phyloP scores from a whole-genome alignment of 2,329 filamentous ascomycete species.

The Fusarium pseudocircinatum region DNA sequence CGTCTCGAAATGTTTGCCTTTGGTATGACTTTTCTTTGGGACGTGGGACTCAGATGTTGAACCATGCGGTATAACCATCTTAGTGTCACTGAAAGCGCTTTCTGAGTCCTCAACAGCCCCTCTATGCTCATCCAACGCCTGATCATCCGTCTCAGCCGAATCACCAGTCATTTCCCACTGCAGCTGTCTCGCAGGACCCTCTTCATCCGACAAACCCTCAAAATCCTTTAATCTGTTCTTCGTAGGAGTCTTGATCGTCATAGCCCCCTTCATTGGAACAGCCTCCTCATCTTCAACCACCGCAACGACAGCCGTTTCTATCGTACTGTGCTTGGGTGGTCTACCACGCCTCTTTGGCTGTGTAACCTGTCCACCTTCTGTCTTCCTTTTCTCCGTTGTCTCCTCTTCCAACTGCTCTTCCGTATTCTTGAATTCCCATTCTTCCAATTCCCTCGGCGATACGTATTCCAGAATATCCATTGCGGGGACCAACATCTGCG shows the following conservation, averaged over 20 bases:
- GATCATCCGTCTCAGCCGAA: conserved; percentile 1
- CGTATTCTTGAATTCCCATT: conserved; percentile 61
- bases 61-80: not conserved
- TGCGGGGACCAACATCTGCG: conserved; percentile 57
- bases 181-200: conserved; percentile 44
- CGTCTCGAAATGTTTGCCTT: not conserved
- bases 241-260: conserved; percentile 50
- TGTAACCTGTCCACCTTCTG: conserved; percentile 29
- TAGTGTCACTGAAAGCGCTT: not conserved
- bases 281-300: conserved; percentile 38
- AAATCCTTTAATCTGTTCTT: conserved; percentile 47
- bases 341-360: conserved; percentile 40
- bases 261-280: conserved; percentile 44
- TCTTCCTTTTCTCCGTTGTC: conserved; percentile 42
- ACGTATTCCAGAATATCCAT: conserved; percentile 66
- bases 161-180: conserved; percentile 33
- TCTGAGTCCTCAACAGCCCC: not conserved
- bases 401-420: conserved; percentile 56
- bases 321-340: conserved; percentile 46
- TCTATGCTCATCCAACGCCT: not conserved
- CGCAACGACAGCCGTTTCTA: conserved; percentile 46
- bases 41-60: not conserved
- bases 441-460: conserved; percentile 64
- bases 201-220: conserved; percentile 45
- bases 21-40: not conserved